Evolutionary conservation across 2,329 filamentous ascomycete species (phyloP).

Genomic region (Cercospora brassicicola): DNA sequence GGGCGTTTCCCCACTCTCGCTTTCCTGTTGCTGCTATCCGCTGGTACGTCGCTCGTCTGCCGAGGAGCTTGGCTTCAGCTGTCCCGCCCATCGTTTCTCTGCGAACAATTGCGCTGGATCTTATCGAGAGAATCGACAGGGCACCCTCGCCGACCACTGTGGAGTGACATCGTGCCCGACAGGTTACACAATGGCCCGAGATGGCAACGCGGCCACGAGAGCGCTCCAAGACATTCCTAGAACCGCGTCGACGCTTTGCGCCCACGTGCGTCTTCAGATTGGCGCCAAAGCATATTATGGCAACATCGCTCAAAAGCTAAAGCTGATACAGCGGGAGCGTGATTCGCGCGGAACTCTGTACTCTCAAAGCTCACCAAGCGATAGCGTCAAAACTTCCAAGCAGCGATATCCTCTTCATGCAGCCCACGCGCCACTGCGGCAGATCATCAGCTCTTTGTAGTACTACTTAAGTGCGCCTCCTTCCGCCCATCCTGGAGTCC

Average conservation of each 20-base stretch:
- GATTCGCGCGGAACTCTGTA: neutral
- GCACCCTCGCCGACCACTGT: neutral
- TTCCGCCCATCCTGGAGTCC: conserved; percentile 16
- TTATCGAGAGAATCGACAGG: neutral
- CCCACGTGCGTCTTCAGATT: conserved; percentile 3
- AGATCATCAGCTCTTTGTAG: neutral
- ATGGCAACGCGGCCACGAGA: neutral
- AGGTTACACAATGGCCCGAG: neutral
- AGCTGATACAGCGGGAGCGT: neutral
- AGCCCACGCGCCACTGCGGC: conserved; percentile 8
- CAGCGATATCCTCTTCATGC: neutral
- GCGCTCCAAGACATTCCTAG: neutral
- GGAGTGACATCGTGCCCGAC: neutral
- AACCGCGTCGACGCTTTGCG: neutral
- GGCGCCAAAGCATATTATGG: conserved; percentile 1
- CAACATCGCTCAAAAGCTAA: neutral
- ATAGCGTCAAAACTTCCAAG: neutral
- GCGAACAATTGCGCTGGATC: neutral
- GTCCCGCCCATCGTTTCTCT: neutral
- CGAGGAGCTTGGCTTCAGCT: conserved; percentile 5
- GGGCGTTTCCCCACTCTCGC: conserved; percentile 1
- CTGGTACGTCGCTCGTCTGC: neutral
- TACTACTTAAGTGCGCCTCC: neutral
- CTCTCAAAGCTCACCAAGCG: neutral
- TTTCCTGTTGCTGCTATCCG: neutral